phyloP scores from a whole-genome alignment of 306 rosid species.

The Cucurbita moschata region DNA sequence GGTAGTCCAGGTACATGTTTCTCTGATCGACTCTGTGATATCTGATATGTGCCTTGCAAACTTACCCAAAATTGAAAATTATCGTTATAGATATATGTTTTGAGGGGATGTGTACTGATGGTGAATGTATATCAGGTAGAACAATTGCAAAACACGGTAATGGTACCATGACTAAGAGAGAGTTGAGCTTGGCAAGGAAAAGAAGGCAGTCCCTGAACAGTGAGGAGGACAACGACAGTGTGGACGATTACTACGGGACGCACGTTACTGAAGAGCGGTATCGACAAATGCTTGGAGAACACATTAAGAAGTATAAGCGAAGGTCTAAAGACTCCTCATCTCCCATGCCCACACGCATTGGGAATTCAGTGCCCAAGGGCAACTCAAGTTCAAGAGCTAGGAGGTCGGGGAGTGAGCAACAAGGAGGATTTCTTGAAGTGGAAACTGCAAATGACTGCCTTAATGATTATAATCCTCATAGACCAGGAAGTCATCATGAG shows the following conservation, averaged over 20 bases:
- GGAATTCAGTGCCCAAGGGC: constrained; percentile 28
- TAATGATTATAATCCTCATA: constrained; percentile 37
- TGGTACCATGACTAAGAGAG: constrained; percentile 47
- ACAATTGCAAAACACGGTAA: constrained; percentile 33
- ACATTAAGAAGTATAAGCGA: constrained; percentile 72
- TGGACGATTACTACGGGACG: constrained; percentile 32
- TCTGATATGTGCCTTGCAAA: background rate
- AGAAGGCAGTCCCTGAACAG: constrained; percentile 49
- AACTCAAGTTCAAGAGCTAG: constrained; percentile 36
- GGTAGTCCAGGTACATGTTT: constrained; percentile 61
- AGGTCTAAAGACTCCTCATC: constrained; percentile 62
- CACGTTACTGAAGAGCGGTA: constrained; percentile 69
- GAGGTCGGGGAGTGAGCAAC: constrained; percentile 45
- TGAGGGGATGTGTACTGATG: constrained; percentile 4
- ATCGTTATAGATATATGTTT: background rate
- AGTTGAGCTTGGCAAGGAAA: constrained; percentile 37
- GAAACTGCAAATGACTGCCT: constrained; percentile 57
- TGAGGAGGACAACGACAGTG: constrained; percentile 57
- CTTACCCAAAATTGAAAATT: background rate
- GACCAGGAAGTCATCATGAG: constrained; percentile 39
- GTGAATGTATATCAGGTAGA: constrained; percentile 35
- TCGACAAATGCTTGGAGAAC: constrained; percentile 90
- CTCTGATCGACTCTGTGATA: background rate
- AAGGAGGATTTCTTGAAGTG: constrained; percentile 38
- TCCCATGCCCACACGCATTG: constrained; percentile 39